A percentile compares a stretch with the other conserved stretches of the same genome.
These are phyloP conservation scores for Russula brevipes DNA, from an alignment of 768 basidiomycete species.

Conservation along the genomic window DNA sequence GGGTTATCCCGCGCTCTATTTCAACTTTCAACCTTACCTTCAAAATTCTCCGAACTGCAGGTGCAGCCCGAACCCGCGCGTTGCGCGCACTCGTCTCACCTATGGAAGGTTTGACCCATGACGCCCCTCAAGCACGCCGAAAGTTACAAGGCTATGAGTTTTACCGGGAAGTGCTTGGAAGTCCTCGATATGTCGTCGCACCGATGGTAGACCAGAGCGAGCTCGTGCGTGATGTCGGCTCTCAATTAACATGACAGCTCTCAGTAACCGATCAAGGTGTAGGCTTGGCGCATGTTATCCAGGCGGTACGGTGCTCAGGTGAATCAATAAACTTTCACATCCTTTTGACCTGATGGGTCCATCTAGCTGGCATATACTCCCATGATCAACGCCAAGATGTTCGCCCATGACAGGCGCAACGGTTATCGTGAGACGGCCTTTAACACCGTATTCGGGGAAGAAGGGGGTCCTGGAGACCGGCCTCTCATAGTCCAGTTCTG, in stretches of 20 bases:
- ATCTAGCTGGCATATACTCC: conserved; percentile 84
- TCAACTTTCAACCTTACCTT: no score
- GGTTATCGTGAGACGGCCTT: conserved; percentile 61
- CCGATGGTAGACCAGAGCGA: conserved; percentile 99
- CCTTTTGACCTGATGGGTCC: conserved; percentile 23
- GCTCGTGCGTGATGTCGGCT: conserved; percentile 52
- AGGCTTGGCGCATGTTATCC: conserved; percentile 89
- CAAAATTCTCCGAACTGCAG: neutral
- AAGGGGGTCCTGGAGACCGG: conserved; percentile 74
- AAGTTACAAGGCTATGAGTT: conserved; percentile 80
- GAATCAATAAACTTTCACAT: conserved; percentile 25
- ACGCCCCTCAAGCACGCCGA: neutral
- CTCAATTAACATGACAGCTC: neutral
- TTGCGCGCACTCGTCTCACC: conserved; percentile 4
- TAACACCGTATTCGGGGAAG: conserved; percentile 66
- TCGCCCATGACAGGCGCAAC: conserved; percentile 47
- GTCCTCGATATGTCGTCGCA: conserved; percentile 86
- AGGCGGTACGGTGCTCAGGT: conserved; percentile 81
- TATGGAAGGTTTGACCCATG: conserved; percentile 7
- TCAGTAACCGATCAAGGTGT: neutral
- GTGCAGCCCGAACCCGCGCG: neutral
- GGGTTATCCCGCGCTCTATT: conserved; percentile 1
- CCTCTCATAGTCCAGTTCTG: conserved; percentile 93
- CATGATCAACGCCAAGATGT: conserved; percentile 97
- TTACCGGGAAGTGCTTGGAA: conserved; percentile 70